Percentiles rank a stretch among this genome's conserved stretches.
phyloP scores from a whole-genome alignment of 257 asterid genomes.

The Ilex aquifolium region DNA sequence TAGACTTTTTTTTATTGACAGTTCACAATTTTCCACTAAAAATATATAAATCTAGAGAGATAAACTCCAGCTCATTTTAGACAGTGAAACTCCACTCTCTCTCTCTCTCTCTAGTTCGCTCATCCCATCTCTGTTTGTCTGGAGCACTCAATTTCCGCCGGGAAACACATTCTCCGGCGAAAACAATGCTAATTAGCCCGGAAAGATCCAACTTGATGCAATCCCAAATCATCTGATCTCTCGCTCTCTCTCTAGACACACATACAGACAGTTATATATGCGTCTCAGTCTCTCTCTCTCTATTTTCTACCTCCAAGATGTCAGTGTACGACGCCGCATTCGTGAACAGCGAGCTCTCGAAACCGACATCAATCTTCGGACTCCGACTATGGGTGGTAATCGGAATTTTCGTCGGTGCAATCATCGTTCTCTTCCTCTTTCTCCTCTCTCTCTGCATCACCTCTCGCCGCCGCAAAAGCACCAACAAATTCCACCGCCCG shows the following conservation, averaged over 20 bases:
- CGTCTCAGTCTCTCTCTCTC: neutral
- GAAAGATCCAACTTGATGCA: neutral
- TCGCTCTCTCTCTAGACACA: constrained; percentile 3
- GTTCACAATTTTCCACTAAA: neutral
- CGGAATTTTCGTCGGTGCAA: constrained; percentile 78
- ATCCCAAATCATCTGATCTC: constrained; percentile 9
- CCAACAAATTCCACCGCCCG: constrained; percentile 22
- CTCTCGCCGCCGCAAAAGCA: constrained; percentile 51
- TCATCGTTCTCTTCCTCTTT: constrained; percentile 67
- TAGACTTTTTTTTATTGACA: too few species aligned
- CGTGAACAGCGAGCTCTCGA: constrained; percentile 60
- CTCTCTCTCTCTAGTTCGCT: constrained; percentile 13
- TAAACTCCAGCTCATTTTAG: constrained; percentile 3
- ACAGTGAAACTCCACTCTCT: constrained; percentile 3
- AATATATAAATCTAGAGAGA: constrained; percentile 7
- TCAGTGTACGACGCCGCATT: constrained; percentile 56
- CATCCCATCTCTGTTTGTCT: neutral
- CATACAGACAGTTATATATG: neutral
- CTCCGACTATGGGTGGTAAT: constrained; percentile 79
- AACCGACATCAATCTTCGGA: constrained; percentile 74
- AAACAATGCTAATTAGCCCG: neutral
- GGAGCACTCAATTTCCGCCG: constrained; percentile 9
- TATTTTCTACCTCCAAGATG: constrained; percentile 26
- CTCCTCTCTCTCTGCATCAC: constrained; percentile 75
- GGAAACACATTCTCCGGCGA: constrained; percentile 11